Evolutionary conservation across 345 rosid genomes (phyloP).

Genomic region (Diplotaxis tenuifolia): DNA sequence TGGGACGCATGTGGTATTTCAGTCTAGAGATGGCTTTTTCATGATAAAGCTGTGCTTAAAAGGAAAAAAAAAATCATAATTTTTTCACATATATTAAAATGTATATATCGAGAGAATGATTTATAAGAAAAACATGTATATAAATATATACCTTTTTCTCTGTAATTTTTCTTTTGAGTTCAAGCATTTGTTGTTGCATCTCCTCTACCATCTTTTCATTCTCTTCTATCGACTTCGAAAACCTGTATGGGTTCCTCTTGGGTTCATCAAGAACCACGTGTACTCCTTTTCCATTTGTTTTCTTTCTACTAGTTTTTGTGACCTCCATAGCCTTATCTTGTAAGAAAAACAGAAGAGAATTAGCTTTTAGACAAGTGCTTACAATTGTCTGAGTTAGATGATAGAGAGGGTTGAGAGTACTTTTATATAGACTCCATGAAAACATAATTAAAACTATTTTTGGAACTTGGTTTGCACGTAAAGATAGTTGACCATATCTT

Average conservation of each 20-base stretch:
- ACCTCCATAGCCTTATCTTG: constrained; percentile 11
- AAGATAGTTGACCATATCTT: no score
- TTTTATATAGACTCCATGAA: no score
- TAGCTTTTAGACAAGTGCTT: no score
- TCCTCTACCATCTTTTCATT: constrained; percentile 19
- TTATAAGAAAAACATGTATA: not conserved
- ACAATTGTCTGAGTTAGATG: no score
- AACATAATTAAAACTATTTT: no score
- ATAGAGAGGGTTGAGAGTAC: no score
- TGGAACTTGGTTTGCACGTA: no score
- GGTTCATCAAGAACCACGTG: not conserved
- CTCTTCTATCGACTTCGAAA: not conserved
- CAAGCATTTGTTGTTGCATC: constrained; percentile 16
- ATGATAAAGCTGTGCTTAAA: not conserved
- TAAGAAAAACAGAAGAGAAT: no score
- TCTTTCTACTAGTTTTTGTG: not conserved
- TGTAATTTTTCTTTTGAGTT: not conserved
- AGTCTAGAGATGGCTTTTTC: constrained; percentile 3
- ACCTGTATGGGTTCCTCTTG: not conserved
- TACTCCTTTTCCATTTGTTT: not conserved
- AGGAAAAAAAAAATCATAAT: not conserved
- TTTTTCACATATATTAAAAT: no score
- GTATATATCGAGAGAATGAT: not conserved
- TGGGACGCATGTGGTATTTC: not conserved
- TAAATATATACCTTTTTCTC: constrained; percentile 18